Evolutionary conservation across 768 basidiomycete species (phyloP).

Genomic region (Collybia sp.): DNA sequence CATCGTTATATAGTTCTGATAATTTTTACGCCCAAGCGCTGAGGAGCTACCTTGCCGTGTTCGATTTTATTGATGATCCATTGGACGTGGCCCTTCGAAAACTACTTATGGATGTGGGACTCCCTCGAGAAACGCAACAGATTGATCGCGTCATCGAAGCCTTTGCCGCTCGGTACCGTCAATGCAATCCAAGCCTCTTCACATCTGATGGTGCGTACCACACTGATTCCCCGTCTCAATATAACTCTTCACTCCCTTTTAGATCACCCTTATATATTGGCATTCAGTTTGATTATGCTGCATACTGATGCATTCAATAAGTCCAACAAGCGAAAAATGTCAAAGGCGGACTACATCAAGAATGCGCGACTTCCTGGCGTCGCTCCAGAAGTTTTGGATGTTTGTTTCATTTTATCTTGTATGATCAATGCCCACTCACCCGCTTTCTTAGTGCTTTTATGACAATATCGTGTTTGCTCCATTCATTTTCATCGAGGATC

Average conservation of each 20-base stretch:
- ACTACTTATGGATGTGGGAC: conserved; percentile 84
- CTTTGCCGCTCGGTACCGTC: conserved; percentile 80
- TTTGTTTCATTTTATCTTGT: conserved; percentile 29
- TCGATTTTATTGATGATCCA: conserved; percentile 76
- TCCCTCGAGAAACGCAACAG: conserved; percentile 96
- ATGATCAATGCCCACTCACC: conserved; percentile 2
- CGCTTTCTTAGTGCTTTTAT: conserved; percentile 69
- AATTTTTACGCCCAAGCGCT: conserved; percentile 67
- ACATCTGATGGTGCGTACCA: conserved; percentile 57
- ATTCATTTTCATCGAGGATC: conserved; percentile 95
- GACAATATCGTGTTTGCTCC: conserved; percentile 96
- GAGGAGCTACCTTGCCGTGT: conserved; percentile 64
- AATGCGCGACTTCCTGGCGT: conserved; percentile 89
- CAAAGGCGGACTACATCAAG: conserved; percentile 88
- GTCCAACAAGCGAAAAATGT: conserved; percentile 97
- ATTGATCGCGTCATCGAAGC: conserved; percentile 97
- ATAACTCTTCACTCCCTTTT: not conserved
- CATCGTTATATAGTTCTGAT: conserved; percentile 49
- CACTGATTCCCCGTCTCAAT: not conserved
- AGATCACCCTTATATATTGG: conserved; percentile 95
- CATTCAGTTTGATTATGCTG: conserved; percentile 97
- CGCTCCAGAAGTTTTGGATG: conserved; percentile 79
- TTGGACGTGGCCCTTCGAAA: conserved; percentile 89
- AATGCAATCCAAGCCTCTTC: conserved; percentile 82
- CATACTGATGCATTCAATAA: conserved; percentile 99